Conservation (phyloP, 2,329 filamentous ascomycete genomes). For the Scortechinia acanthostroma region DNA sequence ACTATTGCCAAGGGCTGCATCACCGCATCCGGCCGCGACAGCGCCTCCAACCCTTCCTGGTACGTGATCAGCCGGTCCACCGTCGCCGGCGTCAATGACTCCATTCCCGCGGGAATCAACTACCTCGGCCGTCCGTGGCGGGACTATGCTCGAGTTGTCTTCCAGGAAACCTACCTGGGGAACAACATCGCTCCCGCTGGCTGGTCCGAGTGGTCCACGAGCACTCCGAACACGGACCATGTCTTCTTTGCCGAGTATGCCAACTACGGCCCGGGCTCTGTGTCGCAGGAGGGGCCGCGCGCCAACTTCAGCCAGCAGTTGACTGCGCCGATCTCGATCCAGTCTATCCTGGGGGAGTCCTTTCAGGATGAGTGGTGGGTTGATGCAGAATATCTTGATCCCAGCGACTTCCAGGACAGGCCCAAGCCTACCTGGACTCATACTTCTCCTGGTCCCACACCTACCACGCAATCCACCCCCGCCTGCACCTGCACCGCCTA, state of each 20-base stretch:
- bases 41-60: too few species aligned
- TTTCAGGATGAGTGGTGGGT: not conserved
- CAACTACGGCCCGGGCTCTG: conserved; percentile 50
- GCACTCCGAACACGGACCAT: conserved; percentile 36
- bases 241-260: conserved; percentile 50
- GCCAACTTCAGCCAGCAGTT: not conserved
- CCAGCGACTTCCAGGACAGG: too few species aligned
- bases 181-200: conserved; percentile 50
- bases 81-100: too few species aligned
- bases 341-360: not conserved
- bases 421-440: too few species aligned
- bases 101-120: too few species aligned
- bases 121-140: conserved; percentile 41
- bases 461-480: too few species aligned
- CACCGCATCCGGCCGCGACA: not conserved
- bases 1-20: conserved; percentile 20
- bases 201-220: conserved; percentile 46
- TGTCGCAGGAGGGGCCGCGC: not conserved
- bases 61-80: too few species aligned
- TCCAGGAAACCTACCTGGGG: conserved; percentile 38
- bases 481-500: too few species aligned
- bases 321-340: not conserved
- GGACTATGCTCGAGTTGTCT: conserved; percentile 34
- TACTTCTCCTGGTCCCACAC: too few species aligned
- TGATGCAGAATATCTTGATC: not conserved